phyloP scores from a whole-genome alignment of 2,329 filamentous ascomycete genomes.

The Dactylellina haptotyla region DNA sequence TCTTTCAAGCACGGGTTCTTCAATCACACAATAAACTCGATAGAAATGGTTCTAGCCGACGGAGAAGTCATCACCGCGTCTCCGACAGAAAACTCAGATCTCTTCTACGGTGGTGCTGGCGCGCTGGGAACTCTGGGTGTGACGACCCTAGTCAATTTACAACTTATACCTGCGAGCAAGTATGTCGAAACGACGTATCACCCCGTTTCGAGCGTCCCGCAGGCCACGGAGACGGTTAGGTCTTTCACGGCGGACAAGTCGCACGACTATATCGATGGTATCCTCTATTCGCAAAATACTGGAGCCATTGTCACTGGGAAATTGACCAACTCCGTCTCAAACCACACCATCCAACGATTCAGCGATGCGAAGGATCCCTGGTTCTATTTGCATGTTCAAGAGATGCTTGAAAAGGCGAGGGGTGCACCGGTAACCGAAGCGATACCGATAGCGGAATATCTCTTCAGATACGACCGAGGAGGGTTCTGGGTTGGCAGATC shows the following conservation, averaged over 20 bases:
- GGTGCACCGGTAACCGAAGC: conserved; percentile 63
- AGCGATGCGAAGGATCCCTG: conserved; percentile 72
- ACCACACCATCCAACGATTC: conserved; percentile 64
- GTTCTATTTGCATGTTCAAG: conserved; percentile 76
- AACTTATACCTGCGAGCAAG: conserved; percentile 65
- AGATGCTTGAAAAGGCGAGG: conserved; percentile 23
- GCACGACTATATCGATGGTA: conserved; percentile 75
- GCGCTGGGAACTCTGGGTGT: conserved; percentile 72
- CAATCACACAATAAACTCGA: conserved; percentile 70
- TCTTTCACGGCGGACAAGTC: conserved; percentile 63
- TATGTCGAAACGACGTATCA: conserved; percentile 72
- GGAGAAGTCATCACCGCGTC: conserved; percentile 68
- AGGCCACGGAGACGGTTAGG: conserved; percentile 60
- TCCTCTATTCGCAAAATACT: conserved; percentile 69
- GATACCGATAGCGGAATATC: conserved; percentile 72
- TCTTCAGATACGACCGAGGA: conserved; percentile 76
- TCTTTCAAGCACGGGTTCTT: conserved; percentile 75
- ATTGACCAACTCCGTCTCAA: conserved; percentile 66
- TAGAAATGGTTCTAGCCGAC: conserved; percentile 72
- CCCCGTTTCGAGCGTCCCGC: conserved; percentile 30
- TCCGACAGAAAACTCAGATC: conserved; percentile 64
- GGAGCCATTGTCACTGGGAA: conserved; percentile 72
- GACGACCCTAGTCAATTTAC: conserved; percentile 70
- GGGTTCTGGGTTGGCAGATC: conserved; percentile 74
- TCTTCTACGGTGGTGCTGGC: conserved; percentile 70